Conservation (phyloP, 2,329 filamentous ascomycete species). For the Claviceps pazoutovae region DNA sequence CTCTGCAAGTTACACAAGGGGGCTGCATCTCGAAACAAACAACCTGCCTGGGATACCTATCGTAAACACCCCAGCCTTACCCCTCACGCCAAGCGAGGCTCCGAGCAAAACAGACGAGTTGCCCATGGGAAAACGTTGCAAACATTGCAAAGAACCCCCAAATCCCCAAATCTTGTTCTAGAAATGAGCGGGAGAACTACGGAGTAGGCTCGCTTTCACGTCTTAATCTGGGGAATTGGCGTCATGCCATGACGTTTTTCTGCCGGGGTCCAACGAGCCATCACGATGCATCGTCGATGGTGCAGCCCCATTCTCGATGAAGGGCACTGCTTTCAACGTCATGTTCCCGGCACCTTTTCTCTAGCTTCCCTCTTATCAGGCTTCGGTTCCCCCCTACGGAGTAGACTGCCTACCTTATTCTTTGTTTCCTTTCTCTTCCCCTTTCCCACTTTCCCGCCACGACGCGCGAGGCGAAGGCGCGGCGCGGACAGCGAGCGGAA, state of each 20-base stretch:
- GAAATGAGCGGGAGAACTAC: not conserved
- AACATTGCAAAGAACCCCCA: not conserved
- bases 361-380: not conserved
- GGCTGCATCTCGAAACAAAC: not conserved
- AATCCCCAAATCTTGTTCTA: not conserved
- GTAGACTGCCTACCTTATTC: not conserved
- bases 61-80: no score
- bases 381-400: not conserved
- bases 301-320: constrained; percentile 3
- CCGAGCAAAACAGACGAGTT: not conserved
- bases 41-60: not conserved
- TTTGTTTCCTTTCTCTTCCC: not conserved
- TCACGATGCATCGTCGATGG: constrained; percentile 8
- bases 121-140: no score
- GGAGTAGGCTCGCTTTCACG: not conserved
- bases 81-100: not conserved
- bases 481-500: constrained; percentile 1
- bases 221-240: not conserved
- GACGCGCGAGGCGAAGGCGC: no score
- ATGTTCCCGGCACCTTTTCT: not conserved
- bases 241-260: constrained; percentile 6
- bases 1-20: no score
- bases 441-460: not conserved
- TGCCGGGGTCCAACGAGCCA: constrained; percentile 2
- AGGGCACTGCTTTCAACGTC: constrained; percentile 1